Conservation (phyloP, 2,329 filamentous ascomycete species). For the Scopulariopsis brevicaulis region DNA sequence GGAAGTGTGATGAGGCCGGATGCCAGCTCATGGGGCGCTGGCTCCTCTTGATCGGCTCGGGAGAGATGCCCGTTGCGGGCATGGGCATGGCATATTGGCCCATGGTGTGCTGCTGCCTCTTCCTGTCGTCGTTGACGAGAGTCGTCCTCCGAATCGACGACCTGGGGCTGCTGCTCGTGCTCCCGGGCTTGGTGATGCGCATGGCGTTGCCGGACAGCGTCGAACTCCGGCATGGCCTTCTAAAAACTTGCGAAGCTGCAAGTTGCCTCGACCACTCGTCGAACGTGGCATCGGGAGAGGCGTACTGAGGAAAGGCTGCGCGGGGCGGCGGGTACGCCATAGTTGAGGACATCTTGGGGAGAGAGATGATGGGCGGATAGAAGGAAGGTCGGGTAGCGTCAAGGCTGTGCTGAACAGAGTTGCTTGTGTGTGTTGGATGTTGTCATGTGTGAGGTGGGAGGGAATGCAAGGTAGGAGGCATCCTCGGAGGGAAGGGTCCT, state of each 20-base stretch:
- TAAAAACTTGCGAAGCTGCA: conserved; percentile 30
- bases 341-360: not conserved
- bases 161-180: conserved; percentile 58
- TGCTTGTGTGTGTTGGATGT: not conserved
- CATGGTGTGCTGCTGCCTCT: conserved; percentile 32
- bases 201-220: conserved; percentile 35
- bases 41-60: conserved; percentile 16
- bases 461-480: not conserved
- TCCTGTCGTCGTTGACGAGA: conserved; percentile 35
- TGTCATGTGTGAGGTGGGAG: not conserved
- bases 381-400: not conserved
- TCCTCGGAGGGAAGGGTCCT: not conserved
- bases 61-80: not conserved
- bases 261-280: conserved; percentile 43
- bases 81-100: conserved; percentile 20
- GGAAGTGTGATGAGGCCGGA: conserved; percentile 39
- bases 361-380: not conserved
- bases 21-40: conserved; percentile 67
- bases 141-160: conserved; percentile 43
- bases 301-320: conserved; percentile 13
- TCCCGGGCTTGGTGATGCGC: conserved; percentile 54
- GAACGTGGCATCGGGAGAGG: conserved; percentile 27
- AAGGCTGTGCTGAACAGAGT: not conserved
- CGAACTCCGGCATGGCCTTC: conserved; percentile 35
- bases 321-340: not conserved